phyloP scores from a whole-genome alignment of 2,329 filamentous ascomycete genomes.

The Endocalyx cinctus region DNA sequence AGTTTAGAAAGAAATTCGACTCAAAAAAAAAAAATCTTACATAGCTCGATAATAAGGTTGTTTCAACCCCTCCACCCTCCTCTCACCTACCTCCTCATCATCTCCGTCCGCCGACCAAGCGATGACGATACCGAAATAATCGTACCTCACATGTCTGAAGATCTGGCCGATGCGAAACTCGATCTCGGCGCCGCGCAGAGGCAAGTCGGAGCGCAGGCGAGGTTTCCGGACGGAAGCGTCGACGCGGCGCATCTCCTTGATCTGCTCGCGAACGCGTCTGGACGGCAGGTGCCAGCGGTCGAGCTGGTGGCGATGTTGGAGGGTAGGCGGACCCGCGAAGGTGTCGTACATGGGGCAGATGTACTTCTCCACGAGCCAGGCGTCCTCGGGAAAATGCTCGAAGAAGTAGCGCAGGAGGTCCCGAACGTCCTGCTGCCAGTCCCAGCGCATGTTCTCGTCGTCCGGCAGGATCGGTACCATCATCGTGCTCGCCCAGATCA shows the following conservation, averaged over 20 bases:
- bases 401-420: conserved; percentile 62
- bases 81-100: conserved; percentile 46
- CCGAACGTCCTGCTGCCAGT: conserved; percentile 58
- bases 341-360: conserved; percentile 58
- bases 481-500: conserved; percentile 66
- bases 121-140: conserved; percentile 75
- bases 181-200: conserved; percentile 34
- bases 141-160: conserved; percentile 76
- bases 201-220: conserved; percentile 31
- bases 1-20: no score
- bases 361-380: conserved; percentile 65
- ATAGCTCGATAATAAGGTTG: conserved; percentile 72
- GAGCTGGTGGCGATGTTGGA: conserved; percentile 23
- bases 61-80: no score
- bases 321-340: conserved; percentile 30
- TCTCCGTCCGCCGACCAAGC: conserved; percentile 73
- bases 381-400: conserved; percentile 65
- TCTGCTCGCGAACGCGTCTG: conserved; percentile 31
- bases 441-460: conserved; percentile 34
- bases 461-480: conserved; percentile 40
- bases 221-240: conserved; percentile 32
- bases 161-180: conserved; percentile 74
- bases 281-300: conserved; percentile 28
- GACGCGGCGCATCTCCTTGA: conserved; percentile 37
- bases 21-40: conserved; percentile 61